These are phyloP conservation scores for Nidularia pulvinata DNA, from an alignment of 768 basidiomycete genomes.

Conservation along the genomic window DNA sequence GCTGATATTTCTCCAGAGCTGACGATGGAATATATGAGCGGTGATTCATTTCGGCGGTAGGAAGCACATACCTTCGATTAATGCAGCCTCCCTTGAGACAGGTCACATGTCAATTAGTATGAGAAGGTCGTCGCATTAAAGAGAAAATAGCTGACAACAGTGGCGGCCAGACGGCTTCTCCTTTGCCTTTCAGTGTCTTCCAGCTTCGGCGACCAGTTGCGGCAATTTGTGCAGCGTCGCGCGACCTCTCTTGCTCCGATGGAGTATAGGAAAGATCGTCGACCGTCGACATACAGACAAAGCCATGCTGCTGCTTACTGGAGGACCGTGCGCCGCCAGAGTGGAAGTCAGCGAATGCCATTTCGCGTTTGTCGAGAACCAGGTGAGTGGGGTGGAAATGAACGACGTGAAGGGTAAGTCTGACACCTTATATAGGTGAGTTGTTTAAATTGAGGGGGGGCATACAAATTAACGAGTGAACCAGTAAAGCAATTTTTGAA, in stretches of 20 bases:
- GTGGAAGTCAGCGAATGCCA: constrained; percentile 16
- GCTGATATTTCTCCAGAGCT: constrained; percentile 69
- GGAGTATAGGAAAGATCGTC: constrained; percentile 39
- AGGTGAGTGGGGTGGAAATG: neutral
- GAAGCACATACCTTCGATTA: constrained; percentile 57
- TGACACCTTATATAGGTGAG: neutral
- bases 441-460: neutral
- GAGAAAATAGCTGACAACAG: neutral
- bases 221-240: constrained; percentile 59
- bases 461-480: too few relatives aligned
- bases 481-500: too few relatives aligned
- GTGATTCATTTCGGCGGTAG: constrained; percentile 1
- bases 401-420: neutral
- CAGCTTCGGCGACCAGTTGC: constrained; percentile 68
- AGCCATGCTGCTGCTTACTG: constrained; percentile 16
- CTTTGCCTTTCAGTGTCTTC: constrained; percentile 69
- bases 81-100: constrained; percentile 50
- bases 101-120: neutral
- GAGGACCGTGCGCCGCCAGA: constrained; percentile 32
- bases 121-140: constrained; percentile 1
- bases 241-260: constrained; percentile 32
- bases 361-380: neutral
- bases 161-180: constrained; percentile 79
- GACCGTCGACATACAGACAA: constrained; percentile 32
- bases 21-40: neutral